phyloP scores from a whole-genome alignment of 2,329 filamentous ascomycete genomes.

The Alternaria rosae region DNA sequence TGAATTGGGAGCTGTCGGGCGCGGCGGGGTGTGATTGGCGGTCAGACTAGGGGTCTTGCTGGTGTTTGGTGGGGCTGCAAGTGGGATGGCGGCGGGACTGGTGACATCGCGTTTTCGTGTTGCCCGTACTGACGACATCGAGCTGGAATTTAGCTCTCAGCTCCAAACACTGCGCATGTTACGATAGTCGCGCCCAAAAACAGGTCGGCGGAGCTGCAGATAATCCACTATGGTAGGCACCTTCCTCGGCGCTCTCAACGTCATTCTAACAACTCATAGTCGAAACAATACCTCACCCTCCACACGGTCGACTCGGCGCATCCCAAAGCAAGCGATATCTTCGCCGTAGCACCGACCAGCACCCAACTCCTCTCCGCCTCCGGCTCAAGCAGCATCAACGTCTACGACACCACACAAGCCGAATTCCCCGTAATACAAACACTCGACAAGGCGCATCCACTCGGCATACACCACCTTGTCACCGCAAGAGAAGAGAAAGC shows the following conservation, averaged over 20 bases:
- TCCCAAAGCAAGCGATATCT: slow-evolving; percentile 74
- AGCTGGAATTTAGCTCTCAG: slow-evolving; percentile 15
- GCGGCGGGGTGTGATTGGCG: slow-evolving; percentile 42
- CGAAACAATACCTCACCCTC: slow-evolving; percentile 96
- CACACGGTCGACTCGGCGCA: slow-evolving; percentile 91
- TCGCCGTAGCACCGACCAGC: slow-evolving; percentile 78
- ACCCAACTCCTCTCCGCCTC: slow-evolving; percentile 81
- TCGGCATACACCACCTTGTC: slow-evolving; percentile 90
- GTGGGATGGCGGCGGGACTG: slow-evolving; percentile 28
- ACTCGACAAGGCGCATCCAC: slow-evolving; percentile 78
- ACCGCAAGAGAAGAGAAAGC: slow-evolving; percentile 70
- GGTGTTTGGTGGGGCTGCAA: slow-evolving; percentile 32
- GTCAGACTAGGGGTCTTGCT: slow-evolving; percentile 26
- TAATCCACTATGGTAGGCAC: slow-evolving; percentile 6
- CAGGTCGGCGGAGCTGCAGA: neutral
- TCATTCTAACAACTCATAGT: slow-evolving; percentile 62
- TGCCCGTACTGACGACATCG: slow-evolving; percentile 35
- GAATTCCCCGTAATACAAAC: slow-evolving; percentile 81
- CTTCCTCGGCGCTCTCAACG: neutral
- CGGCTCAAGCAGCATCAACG: slow-evolving; percentile 72
- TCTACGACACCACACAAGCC: slow-evolving; percentile 76
- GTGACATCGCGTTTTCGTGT: slow-evolving; percentile 44
- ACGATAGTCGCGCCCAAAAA: neutral
- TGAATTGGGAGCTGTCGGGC: slow-evolving; percentile 12
- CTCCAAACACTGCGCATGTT: slow-evolving; percentile 3